Evolutionary conservation across 768 basidiomycete genomes (phyloP).

Genomic region (Myochromella boudieri): DNA sequence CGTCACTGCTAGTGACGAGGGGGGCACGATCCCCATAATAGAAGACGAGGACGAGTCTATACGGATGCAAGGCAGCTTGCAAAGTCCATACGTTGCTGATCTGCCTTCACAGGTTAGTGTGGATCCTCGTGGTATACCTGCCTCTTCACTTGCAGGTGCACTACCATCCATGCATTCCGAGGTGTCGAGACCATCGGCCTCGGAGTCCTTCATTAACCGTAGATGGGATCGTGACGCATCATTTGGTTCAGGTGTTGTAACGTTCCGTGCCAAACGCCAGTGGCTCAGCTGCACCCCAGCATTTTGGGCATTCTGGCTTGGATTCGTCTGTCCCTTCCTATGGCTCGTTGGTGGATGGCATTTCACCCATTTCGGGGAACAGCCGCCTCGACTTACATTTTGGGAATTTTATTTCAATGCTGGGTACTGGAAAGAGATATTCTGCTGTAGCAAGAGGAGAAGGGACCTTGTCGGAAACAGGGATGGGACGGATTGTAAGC

Average conservation of each 20-base stretch:
- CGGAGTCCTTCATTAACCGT: slow-evolving; percentile 52
- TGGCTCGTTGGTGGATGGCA: slow-evolving; percentile 83
- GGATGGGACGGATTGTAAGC: slow-evolving; percentile 14
- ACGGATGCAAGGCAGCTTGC: not conserved
- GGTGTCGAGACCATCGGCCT: slow-evolving; percentile 27
- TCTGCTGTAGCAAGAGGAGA: slow-evolving; percentile 29
- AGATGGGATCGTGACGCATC: slow-evolving; percentile 48
- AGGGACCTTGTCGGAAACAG: slow-evolving; percentile 8
- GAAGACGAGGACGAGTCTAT: not conserved
- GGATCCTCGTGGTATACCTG: not conserved
- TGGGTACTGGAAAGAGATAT: slow-evolving; percentile 36
- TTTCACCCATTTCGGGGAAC: slow-evolving; percentile 46
- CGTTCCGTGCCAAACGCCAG: slow-evolving; percentile 33
- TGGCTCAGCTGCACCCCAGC: slow-evolving; percentile 38
- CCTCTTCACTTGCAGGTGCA: not conserved
- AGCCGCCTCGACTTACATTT: slow-evolving; percentile 41
- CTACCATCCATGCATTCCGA: slow-evolving; percentile 16
- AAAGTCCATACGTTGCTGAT: slow-evolving; percentile 11
- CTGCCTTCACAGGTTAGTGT: slow-evolving; percentile 2
- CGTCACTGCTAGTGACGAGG: slow-evolving; percentile 42
- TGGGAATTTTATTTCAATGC: slow-evolving; percentile 47
- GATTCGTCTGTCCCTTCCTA: slow-evolving; percentile 70
- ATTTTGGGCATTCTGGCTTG: slow-evolving; percentile 71
- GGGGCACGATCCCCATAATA: not conserved
- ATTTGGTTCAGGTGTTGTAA: slow-evolving; percentile 32